phyloP scores from a whole-genome alignment of 2,329 filamentous ascomycete genomes.

The Gnomoniopsis smithogilvyi region DNA sequence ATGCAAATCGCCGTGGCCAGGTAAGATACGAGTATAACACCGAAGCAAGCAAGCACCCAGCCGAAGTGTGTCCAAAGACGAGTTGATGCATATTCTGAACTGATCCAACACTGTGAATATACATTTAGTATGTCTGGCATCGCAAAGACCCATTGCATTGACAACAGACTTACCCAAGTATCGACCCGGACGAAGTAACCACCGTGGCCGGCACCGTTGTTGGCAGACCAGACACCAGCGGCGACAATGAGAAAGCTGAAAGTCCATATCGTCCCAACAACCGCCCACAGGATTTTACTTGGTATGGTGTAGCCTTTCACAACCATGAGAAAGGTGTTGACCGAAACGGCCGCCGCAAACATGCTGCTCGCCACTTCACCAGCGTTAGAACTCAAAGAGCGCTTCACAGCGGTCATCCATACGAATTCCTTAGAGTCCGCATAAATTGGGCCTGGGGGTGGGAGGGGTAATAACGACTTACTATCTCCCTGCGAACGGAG shows the following conservation, averaged over 20 bases:
- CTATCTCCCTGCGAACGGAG: slow-evolving; percentile 1
- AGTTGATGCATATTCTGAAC: slow-evolving; percentile 4
- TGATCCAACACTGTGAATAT: slow-evolving; percentile 6
- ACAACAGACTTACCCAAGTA: not conserved
- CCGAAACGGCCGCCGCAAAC: slow-evolving; percentile 1
- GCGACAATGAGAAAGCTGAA: slow-evolving; percentile 12
- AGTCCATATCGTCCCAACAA: slow-evolving; percentile 1
- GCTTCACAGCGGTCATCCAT: not conserved
- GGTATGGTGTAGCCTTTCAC: slow-evolving; percentile 8
- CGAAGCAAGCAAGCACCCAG: slow-evolving; percentile 6
- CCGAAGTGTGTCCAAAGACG: slow-evolving; percentile 10
- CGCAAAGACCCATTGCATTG: not conserved
- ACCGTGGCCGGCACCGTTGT: slow-evolving; percentile 4
- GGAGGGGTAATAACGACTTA: not conserved
- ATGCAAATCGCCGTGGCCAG: not conserved
- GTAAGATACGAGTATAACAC: not conserved
- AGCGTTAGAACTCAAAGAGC: not conserved
- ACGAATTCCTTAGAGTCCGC: not conserved
- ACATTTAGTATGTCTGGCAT: not conserved
- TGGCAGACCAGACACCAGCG: not conserved
- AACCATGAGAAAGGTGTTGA: slow-evolving; percentile 3
- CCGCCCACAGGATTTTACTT: not conserved
- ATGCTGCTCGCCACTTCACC: not conserved
- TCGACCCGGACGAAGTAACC: slow-evolving; percentile 7
- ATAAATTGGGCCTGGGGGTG: not conserved